Evolutionary conservation across 768 basidiomycete genomes (phyloP), one percentile per base, ranked within the genome.

Genomic region (Lentinula sp.): DNA sequence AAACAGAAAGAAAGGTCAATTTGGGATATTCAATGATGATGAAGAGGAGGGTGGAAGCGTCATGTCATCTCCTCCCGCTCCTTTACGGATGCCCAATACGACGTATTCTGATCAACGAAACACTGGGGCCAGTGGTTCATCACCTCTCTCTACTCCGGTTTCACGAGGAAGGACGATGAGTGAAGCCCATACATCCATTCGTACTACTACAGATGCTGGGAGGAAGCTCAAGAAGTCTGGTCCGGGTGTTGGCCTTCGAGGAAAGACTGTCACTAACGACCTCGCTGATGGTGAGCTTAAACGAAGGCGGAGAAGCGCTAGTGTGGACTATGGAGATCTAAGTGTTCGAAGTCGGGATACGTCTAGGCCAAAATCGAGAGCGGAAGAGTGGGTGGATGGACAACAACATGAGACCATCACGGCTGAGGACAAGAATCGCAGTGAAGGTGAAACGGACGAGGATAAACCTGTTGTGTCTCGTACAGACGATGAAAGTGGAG

Each of bases 361-460:
- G 40, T 1, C 16, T 52, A 46, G 37, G 46, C 13, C 34, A 39
- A 59, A 45, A 50, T 37, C 49, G 50, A 31, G 60, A 50, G 68
- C 67, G 40, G 67, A 68, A 37, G 65, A 64, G 46, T 65, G 65
- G 65, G 67, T 63, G 63, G 70, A 39, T 66, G 70, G 68, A 56
- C 64, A 58, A 59, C 34, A 34, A n/a, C 34, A 46, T 57, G 34
- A 54, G 13, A 35, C 42, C 13, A 34, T 35, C 2, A 45, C 18
- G n/a, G 32, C 28, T 28, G 56, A 31, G 28, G 56, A 56, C 23
- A 16, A 48, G 65, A 61, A 63, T 56, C 1, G 69, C 57, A 21
- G 15, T 18, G 7, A 21, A 13, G 31, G 31, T n/a, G 9, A 34
- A 34, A 7, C 3, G 13, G 16, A 34, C 5, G 18, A 53, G 31